Evolutionary conservation across 768 basidiomycete species (phyloP).

Genomic region (Lentinula boryana): DNA sequence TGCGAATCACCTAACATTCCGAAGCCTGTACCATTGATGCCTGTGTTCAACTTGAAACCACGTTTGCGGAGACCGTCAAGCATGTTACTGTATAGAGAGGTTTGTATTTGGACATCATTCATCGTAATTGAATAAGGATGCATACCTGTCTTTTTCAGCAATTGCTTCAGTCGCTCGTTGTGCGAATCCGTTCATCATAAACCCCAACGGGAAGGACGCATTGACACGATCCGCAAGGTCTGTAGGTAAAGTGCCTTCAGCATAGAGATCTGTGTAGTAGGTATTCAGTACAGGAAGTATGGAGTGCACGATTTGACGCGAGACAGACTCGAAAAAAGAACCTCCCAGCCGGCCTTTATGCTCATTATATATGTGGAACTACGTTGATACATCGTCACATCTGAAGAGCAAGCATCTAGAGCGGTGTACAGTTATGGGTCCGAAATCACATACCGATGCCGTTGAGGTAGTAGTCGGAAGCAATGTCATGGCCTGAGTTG

Average conservation of each 20-base stretch:
- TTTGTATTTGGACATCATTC: neutral
- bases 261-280: conserved; percentile 21
- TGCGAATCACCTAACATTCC: conserved; percentile 17
- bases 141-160: conserved; percentile 37
- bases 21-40: conserved; percentile 37
- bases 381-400: conserved; percentile 45
- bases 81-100: conserved; percentile 25
- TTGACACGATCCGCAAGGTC: conserved; percentile 47
- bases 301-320: neutral
- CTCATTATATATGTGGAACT: conserved; percentile 50
- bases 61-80: conserved; percentile 39
- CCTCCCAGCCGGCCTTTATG: conserved; percentile 30
- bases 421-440: neutral
- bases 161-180: conserved; percentile 29
- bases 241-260: conserved; percentile 40
- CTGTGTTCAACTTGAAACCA: conserved; percentile 42
- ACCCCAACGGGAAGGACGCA: conserved; percentile 37
- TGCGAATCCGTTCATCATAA: conserved; percentile 13
- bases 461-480: conserved; percentile 33
- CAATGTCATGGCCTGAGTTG: conserved; percentile 36
- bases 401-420: conserved; percentile 13
- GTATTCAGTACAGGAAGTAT: neutral
- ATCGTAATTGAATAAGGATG: neutral
- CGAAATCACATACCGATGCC: conserved; percentile 21
- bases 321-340: conserved; percentile 10